phyloP scores from a whole-genome alignment of 352 stramenopile genomes.

The Pythium periplocum region DNA sequence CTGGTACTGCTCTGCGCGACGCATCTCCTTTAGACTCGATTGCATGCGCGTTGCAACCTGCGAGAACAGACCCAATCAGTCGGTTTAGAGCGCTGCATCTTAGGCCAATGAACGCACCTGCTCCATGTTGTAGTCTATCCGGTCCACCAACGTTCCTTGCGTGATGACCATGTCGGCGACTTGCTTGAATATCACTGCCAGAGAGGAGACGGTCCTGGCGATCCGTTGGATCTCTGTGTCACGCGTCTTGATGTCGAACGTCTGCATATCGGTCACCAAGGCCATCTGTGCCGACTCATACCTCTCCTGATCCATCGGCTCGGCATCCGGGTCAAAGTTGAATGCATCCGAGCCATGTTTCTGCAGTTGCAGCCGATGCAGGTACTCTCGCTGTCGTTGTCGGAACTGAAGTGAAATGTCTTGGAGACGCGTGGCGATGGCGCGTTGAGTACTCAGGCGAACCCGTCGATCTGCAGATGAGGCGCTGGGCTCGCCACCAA shows the following conservation, averaged over 20 bases:
- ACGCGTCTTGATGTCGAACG: conserved; percentile 49
- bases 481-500: conserved; percentile 33
- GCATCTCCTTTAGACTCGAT: conserved; percentile 52
- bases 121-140: conserved; percentile 87
- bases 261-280: conserved; percentile 23
- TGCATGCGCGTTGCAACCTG: conserved; percentile 59
- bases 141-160: conserved; percentile 75
- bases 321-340: conserved; percentile 25
- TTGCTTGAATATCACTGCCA: conserved; percentile 77
- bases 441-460: conserved; percentile 60
- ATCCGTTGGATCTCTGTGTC: conserved; percentile 79
- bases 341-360: conserved; percentile 72
- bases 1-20: conserved; percentile 55
- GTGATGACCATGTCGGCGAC: conserved; percentile 81
- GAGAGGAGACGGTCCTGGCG: conserved; percentile 52
- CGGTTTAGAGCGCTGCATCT: too few relatives aligned
- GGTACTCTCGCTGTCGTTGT: conserved; percentile 62
- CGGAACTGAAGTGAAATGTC: conserved; percentile 61
- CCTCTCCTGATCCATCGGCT: neutral
- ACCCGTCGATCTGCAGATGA: conserved; percentile 56
- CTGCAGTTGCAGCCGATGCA: conserved; percentile 64
- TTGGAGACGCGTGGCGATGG: conserved; percentile 54
- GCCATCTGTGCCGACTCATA: conserved; percentile 19
- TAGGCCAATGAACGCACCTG: conserved; percentile 28
- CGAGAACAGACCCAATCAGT: neutral